Percentiles rank a stretch among this genome's conserved stretches.
Conservation (phyloP, 345 rosid genomes). For the Physaria fendleri region DNA sequence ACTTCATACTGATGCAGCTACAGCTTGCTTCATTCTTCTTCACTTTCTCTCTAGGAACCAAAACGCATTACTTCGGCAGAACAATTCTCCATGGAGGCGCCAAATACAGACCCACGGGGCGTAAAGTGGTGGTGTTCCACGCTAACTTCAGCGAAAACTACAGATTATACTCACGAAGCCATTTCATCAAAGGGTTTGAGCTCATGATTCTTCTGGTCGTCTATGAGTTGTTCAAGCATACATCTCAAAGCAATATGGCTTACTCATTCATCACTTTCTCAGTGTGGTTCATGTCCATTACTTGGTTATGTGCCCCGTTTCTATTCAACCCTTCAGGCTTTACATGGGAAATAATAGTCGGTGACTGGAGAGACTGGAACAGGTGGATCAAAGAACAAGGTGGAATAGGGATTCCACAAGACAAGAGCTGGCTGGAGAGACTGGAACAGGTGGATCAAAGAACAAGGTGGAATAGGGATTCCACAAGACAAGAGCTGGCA, state of each 20-base stretch:
- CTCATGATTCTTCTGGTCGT: constrained; percentile 64
- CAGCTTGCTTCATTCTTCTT: constrained; percentile 94
- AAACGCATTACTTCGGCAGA: constrained; percentile 83
- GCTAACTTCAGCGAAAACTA: constrained; percentile 88
- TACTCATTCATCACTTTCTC: constrained; percentile 79
- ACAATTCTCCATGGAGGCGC: constrained; percentile 93
- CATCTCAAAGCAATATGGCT: constrained; percentile 82
- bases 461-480: constrained; percentile 93
- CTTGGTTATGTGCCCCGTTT: constrained; percentile 95
- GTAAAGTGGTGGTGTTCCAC: constrained; percentile 90
- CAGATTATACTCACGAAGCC: constrained; percentile 89
- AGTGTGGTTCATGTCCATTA: constrained; percentile 90
- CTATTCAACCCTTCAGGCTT: constrained; percentile 91
- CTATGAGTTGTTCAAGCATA: constrained; percentile 76
- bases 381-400: constrained; percentile 96
- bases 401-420: constrained; percentile 93
- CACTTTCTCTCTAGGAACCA: constrained; percentile 94
- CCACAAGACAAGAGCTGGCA: constrained; percentile 98
- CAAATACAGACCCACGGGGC: constrained; percentile 87
- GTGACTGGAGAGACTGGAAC: constrained; percentile 97
- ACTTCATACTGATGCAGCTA: constrained; percentile 92
- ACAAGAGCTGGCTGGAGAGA: too few species aligned
- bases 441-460: constrained; percentile 97
- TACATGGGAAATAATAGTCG: constrained; percentile 81
- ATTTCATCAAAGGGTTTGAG: constrained; percentile 92